Evolutionary conservation across 2,329 filamentous ascomycete genomes (phyloP), one percentile per base, ranked within the genome.

Genomic region (Ophiostoma triangulosporum): DNA sequence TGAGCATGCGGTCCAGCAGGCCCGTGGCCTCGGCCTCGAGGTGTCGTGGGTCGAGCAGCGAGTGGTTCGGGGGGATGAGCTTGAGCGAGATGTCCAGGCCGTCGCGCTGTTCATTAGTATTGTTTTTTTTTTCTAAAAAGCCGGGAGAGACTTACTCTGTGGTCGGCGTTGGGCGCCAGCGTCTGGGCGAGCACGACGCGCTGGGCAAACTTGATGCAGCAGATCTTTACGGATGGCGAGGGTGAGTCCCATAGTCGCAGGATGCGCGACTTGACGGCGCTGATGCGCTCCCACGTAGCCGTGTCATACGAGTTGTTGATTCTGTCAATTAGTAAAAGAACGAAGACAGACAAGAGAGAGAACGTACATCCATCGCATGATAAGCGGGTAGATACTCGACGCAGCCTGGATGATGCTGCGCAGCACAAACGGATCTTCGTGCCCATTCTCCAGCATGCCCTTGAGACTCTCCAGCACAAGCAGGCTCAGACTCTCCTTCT

Each of bases 131-230:
- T 7, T 6, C n/a, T n/a, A 12, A 15, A 5, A 15, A 35, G 14
- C 9, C 5, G 32, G 14, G 32, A 15, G 2, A 15, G 14, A 35
- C 32, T 4, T 35, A 36, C 35, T 11, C 88, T 82, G 60, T 86
- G 85, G 64, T 97, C 91, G 54, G 81, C 75, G 60, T 87, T 86
- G 55, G 84, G 71, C 48, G 88, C 88, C n/a, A 84, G 82, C 11
- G 88, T 96, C 68, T 98, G 91, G 17, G 89, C 87, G 60, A 96
- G 78, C 45, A 98, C 86, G 45, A 97, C 88, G 58, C 88, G 83
- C 70, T 98, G 91, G 35, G 88, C 84, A 67, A 98, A 98, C 69
- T 98, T 98, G 75, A 97, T 84, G 71, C 93, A 97, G 73, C 89
- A 95, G 66, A 97, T 84, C 62, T 84, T 84, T 58, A 97, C 80